Evolutionary conservation across 148 eudicot species (phyloP), one percentile per base, ranked within the genome.

Genomic region (Fagopyrum esculentum): DNA sequence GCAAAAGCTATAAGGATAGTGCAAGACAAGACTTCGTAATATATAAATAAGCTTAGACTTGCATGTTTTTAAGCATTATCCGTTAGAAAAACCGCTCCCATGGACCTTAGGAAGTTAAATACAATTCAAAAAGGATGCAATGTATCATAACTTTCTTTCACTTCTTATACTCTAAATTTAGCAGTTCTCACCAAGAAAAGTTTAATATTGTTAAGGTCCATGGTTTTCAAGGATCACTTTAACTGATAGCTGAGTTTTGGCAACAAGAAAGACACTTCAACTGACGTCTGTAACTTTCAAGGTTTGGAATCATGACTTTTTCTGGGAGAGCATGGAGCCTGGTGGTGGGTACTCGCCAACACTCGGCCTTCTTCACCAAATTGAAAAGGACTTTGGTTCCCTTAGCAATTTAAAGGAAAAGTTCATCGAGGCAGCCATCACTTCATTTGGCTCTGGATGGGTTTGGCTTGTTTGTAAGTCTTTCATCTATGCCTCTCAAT

Each of bases 241-340:
- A 5, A 10, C 63, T 35, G 46, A 66, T 43, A 40, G 9, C 47
- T 15, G 19, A 63, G 44, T 63, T 63, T 63, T 63, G 44, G 15
- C 45, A 29, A 1, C 69, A 63, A 63, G 66, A 63, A 63, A 29
- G 69, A 63, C 69, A 30, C 6, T 3, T 63, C 44, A 40, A 6
- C 74, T 78, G 35, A 50, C 71, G 63, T 54, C n/a, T 46, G 26
- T 43, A n/a, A 73, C 69, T 72, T 79, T 80, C 17, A 79, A 94
- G 98, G 97, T 94, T 30, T 94, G 96, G 97, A 94, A 91, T 83
- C 97, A 94, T 72, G 96, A 94, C 75, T 94, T 94, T 82, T 94
- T 94, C 86, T 94, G 97, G 97, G 98, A 94, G 79, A 88, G 97
- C 69, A 94, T 94, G 97, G 93, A 88, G 84, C 97, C 98, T 64